Percentiles rank a stretch among this genome's conserved stretches.
phyloP scores from a whole-genome alignment of 2,329 filamentous ascomycete genomes.

The Iodosphaeria phyllophila region DNA sequence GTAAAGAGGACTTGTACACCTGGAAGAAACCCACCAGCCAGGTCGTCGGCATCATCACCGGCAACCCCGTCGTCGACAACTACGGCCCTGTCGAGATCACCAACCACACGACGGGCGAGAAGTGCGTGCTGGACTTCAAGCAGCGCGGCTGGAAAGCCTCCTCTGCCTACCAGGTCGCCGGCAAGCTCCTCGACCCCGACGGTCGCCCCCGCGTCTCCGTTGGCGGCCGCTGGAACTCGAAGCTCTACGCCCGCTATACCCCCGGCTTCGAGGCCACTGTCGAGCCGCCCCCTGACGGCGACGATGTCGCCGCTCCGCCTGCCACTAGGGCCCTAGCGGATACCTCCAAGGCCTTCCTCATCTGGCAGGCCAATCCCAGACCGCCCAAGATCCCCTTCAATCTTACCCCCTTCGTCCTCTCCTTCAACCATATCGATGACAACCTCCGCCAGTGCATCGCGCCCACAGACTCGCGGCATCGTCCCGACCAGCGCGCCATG shows the following conservation, averaged over 20 bases:
- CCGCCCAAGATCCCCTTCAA: constrained; percentile 87
- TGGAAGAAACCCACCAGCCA: constrained; percentile 99
- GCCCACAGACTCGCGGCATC: constrained; percentile 81
- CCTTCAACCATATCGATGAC: constrained; percentile 84
- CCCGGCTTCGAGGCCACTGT: constrained; percentile 71
- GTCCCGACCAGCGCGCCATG: constrained; percentile 94
- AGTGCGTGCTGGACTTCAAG: constrained; percentile 85
- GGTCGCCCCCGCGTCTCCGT: constrained; percentile 78
- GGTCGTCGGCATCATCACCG: constrained; percentile 96
- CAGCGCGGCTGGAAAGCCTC: constrained; percentile 88
- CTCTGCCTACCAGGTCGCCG: constrained; percentile 73
- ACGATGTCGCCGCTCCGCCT: too few species aligned
- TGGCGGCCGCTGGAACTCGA: constrained; percentile 93
- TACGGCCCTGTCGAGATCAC: constrained; percentile 95
- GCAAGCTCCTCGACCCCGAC: constrained; percentile 63
- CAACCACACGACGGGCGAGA: constrained; percentile 90
- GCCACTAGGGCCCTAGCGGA: constrained; percentile 31
- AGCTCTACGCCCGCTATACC: constrained; percentile 83
- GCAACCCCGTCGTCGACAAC: constrained; percentile 92
- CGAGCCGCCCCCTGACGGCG: constrained; percentile 31
- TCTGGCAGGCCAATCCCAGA: constrained; percentile 78
- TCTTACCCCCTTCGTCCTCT: constrained; percentile 86
- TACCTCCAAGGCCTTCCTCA: constrained; percentile 62
- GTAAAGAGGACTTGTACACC: constrained; percentile 75
- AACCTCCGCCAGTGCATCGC: constrained; percentile 58